Conservation (phyloP, 768 basidiomycete genomes). For the Amanita rimosa region DNA sequence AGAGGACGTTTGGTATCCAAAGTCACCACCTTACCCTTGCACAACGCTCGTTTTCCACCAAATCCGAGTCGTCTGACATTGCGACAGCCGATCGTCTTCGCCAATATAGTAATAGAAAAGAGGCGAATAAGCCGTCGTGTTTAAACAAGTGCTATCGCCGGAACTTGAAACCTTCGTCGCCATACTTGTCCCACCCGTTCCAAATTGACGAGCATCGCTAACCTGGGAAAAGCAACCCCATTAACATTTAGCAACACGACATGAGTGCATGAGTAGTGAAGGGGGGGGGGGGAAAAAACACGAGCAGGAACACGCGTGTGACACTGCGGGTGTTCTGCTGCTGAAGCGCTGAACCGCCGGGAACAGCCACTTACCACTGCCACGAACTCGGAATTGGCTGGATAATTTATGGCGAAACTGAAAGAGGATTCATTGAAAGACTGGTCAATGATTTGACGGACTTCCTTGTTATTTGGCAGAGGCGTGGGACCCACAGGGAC, state of each 20-base stretch:
- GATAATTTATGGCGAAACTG: constrained; percentile 51
- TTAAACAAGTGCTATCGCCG: constrained; percentile 48
- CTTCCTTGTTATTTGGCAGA: constrained; percentile 50
- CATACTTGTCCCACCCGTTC: constrained; percentile 64
- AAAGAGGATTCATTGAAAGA: constrained; percentile 34
- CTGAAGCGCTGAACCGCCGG: too few species aligned
- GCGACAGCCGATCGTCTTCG: constrained; percentile 51
- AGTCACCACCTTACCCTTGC: constrained; percentile 31
- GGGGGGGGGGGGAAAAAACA: too few species aligned
- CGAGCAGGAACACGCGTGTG: too few species aligned
- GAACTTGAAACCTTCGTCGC: constrained; percentile 42
- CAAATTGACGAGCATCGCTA: constrained; percentile 35
- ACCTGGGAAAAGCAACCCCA: constrained; percentile 13
- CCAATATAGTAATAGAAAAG: constrained; percentile 49
- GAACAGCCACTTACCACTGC: constrained; percentile 20
- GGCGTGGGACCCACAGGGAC: constrained; percentile 58
- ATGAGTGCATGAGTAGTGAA: too few species aligned
- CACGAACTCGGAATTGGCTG: constrained; percentile 60
- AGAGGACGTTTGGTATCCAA: not conserved
- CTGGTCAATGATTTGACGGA: constrained; percentile 43
- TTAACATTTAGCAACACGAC: not conserved
- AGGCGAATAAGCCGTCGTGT: constrained; percentile 34
- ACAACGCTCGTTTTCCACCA: constrained; percentile 45
- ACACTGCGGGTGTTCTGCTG: too few species aligned
- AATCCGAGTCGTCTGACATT: constrained; percentile 51